Evolutionary conservation across 164 flowering plant genomes (phyloP), one percentile per base, ranked within the genome.

Genomic region (Vitis cinerea): DNA sequence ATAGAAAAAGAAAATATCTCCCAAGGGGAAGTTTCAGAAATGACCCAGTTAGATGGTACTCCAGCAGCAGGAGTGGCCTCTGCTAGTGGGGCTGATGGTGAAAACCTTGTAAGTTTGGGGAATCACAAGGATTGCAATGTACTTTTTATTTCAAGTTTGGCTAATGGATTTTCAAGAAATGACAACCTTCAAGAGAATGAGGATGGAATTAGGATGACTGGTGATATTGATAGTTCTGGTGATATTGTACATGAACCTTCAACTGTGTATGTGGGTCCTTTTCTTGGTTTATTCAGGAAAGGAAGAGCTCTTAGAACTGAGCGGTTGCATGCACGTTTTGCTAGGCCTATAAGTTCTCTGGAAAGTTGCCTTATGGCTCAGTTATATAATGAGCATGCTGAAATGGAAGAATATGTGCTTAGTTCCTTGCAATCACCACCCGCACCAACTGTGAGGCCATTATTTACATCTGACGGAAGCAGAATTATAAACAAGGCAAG

Each of bases 311-410:
- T 83, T 66, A 83, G 83, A 64, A 74, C 79, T 76, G 80, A 72
- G 63, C 54, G 58, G 51, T 50, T 74, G 58, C 68, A 67, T 48
- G 50, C 69, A 23, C 72, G 69, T 71, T 53, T 70, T 55, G 44
- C 75, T 67, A 84, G 81, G 67, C 98, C 95, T 19, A 48, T 74
- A 51, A 88, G 52, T 68, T 86, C 93, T 51, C 50, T 89, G 14
- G 95, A 90, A 61, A 87, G 95, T 76, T 93, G 98, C 69, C 79
- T 90, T 5, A 74, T 83, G 83, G 88, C 93, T 79, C 97, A 90
- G 74, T 58, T 88, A 67, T 89, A 87, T 63, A 81, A 74, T 63
- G 83, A 85, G 48, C 83, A 79, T 50, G 77, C 57, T 17, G 82
- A 80, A 73, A 71, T 80, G 82, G 88, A 88, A 72, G 91, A 90